Base-by-base conservation (phyloP, 2,329 filamentous ascomycete species). In the Penicillium verrucosum region DNA sequence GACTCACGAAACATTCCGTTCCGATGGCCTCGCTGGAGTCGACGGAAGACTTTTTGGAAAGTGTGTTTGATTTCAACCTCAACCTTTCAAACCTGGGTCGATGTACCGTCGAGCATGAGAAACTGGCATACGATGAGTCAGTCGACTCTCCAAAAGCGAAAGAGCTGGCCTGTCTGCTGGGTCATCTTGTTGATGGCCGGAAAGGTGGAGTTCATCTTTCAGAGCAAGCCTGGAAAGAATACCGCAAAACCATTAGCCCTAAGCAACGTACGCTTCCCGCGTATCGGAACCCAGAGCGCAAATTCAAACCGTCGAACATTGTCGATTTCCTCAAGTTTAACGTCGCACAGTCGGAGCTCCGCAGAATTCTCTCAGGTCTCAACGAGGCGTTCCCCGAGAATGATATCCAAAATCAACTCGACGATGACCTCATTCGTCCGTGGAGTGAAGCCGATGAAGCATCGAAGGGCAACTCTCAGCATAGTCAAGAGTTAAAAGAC, bases 51-150 rank as follows among this genome's bases (percentile, higher is more conserved):
- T 80, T 81, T 41, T 59, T 85, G 9, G 58, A 66, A 32, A 71
- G 74, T 18, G 73, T 73, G 1, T 78, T 85, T 46, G 64, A 69
- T 3, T 84, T 84, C 60, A 80, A 81, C 23, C 68, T 75, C 7
- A 69, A 70, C 1, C 64, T 74, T 3, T 79, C 76, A 6, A 66
- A 80, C 21, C 76, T 87, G 8, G 85, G 85, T 0, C 62, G 67
- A 0, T 83, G 80, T 37, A 85, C 84, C 0, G 68, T 72, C 1
- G 76, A 79, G 40, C 77, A 81, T 45, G 80, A 83, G 49, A 78
- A 75, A 25, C 65, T 81, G 0, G 75, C 77, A 0, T 87, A 87
- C 57, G 81, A 82, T 49, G 80, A 81, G 38, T 72, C 69, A 1
- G 71, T 80, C 18, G 60, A 68, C 36, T 69, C 66, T 12, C 25